phyloP scores from a whole-genome alignment of 2,329 filamentous ascomycete genomes.

The Penicillium expansum region DNA sequence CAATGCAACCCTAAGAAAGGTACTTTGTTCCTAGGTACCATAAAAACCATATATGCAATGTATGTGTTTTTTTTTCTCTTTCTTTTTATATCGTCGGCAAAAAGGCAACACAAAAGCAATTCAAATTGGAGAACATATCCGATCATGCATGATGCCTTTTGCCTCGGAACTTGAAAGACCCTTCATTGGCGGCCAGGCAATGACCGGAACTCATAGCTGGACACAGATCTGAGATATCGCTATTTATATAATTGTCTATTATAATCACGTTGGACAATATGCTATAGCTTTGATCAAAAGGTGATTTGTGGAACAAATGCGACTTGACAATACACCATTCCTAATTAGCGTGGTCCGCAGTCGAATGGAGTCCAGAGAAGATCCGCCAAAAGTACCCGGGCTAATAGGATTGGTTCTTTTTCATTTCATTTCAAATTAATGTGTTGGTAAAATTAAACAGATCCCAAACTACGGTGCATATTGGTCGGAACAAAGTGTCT shows the following conservation, averaged over 20 bases:
- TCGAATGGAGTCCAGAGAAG: not conserved
- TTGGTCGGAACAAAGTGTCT: conserved; percentile 2
- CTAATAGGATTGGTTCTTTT: not conserved
- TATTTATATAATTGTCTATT: not conserved
- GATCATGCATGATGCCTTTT: conserved; percentile 16
- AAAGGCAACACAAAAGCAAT: conserved; percentile 3
- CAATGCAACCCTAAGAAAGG: not conserved
- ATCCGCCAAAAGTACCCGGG: conserved; percentile 4
- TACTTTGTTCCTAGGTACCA: conserved; percentile 3
- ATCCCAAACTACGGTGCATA: not conserved
- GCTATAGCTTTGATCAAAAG: not conserved
- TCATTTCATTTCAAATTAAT: not conserved
- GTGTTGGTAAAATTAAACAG: not conserved
- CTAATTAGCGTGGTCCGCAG: conserved; percentile 9
- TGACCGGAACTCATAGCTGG: not conserved
- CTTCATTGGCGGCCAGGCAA: conserved; percentile 18
- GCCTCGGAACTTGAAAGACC: not conserved
- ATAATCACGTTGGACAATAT: not conserved
- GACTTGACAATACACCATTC: not conserved
- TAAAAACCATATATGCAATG: not conserved
- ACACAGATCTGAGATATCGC: not conserved
- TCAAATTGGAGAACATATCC: conserved; percentile 17
- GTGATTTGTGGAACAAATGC: conserved; percentile 17
- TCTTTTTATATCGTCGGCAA: not conserved
- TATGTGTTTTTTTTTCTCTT: too few species aligned